A percentile compares a stretch with the other conserved stretches of the same genome.
Evolutionary conservation across 1,284 basidiomycete genomes (phyloP).

Genomic region (Rhodotorula sp.): DNA sequence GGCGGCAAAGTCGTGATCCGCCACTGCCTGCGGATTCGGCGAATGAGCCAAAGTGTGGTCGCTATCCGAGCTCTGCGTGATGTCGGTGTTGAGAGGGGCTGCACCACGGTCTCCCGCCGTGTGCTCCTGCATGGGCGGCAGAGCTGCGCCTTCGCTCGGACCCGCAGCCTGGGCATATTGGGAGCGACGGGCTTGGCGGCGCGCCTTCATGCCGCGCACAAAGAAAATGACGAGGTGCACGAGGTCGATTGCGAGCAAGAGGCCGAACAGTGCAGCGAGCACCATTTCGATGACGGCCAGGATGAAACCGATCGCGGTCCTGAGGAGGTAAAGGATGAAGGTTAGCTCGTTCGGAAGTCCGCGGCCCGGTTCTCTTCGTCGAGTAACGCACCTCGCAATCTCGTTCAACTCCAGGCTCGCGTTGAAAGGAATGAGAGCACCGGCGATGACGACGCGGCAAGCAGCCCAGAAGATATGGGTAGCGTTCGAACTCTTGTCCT

Average conservation of each 20-base stretch:
- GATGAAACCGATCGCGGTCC: conserved; percentile 69
- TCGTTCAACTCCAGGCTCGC: conserved; percentile 61
- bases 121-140: background rate
- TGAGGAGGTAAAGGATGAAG: conserved; percentile 49
- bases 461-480: conserved; percentile 64
- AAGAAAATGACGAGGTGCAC: conserved; percentile 26
- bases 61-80: background rate
- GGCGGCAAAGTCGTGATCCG: background rate
- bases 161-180: too few relatives aligned
- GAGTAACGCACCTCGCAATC: conserved; percentile 52
- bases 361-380: too few relatives aligned
- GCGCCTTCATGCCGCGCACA: conserved; percentile 22
- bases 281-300: conserved; percentile 52
- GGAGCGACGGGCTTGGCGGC: background rate
- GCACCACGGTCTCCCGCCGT: background rate
- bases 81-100: background rate
- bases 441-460: conserved; percentile 63
- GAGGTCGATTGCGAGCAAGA: conserved; percentile 44
- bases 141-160: background rate
- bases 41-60: background rate
- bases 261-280: conserved; percentile 44
- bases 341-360: too few relatives aligned
- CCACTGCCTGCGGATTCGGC: background rate
- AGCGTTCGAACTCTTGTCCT: conserved; percentile 45
- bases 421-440: conserved; percentile 67